phyloP scores from a whole-genome alignment of 805 yeast genomes.

The Lipomyces mesembrius region DNA sequence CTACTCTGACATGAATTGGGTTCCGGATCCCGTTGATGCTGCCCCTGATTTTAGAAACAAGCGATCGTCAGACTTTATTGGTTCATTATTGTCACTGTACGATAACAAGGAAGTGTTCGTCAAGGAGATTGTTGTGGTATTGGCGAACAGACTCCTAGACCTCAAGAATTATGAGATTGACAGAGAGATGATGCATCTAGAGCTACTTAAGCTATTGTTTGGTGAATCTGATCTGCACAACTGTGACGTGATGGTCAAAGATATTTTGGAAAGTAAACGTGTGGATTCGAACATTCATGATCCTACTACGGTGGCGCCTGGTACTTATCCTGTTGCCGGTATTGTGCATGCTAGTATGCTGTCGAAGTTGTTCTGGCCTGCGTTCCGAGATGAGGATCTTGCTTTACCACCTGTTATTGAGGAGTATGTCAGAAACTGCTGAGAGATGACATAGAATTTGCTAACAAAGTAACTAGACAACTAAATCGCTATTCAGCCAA shows the following conservation, averaged over 20 bases:
- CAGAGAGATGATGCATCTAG: conserved; percentile 49
- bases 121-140: conserved; percentile 63
- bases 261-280: conserved; percentile 61
- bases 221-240: conserved; percentile 68
- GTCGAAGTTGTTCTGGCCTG: conserved; percentile 84
- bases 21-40: conserved; percentile 88
- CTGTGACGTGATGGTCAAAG: conserved; percentile 83
- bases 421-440: conserved; percentile 30
- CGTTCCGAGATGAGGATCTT: conserved; percentile 52
- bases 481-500: conserved; percentile 52
- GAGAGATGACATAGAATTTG: background rate
- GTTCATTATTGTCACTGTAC: conserved; percentile 70
- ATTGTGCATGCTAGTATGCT: conserved; percentile 62
- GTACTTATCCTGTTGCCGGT: conserved; percentile 33
- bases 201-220: conserved; percentile 63
- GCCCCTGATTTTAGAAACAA: conserved; percentile 67
- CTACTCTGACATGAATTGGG: conserved; percentile 62
- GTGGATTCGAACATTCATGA: conserved; percentile 51
- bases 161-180: conserved; percentile 42
- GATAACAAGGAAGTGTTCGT: conserved; percentile 71
- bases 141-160: conserved; percentile 61
- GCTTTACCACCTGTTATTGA: conserved; percentile 56
- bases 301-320: conserved; percentile 2
- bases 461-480: conserved; percentile 29
- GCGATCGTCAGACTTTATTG: conserved; percentile 62